Evolutionary conservation across 306 rosid genomes (phyloP).

Genomic region (Quercus engelmannii): DNA sequence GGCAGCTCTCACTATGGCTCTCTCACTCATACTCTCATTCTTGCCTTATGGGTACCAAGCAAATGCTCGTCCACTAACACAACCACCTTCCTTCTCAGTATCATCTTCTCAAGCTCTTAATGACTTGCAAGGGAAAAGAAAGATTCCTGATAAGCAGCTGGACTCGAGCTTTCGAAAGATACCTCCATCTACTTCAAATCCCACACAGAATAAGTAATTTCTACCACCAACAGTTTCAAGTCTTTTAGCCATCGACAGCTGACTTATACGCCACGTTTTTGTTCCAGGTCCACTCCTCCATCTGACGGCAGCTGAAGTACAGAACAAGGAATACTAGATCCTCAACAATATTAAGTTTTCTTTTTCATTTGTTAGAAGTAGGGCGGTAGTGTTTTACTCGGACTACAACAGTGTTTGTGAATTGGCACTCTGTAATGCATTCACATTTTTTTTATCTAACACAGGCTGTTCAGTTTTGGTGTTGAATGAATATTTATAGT

Average conservation of each 20-base stretch:
- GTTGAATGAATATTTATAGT: not conserved
- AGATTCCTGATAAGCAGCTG: conserved; percentile 40
- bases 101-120: conserved; percentile 33
- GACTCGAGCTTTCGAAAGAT: conserved; percentile 49
- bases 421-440: conserved; percentile 30
- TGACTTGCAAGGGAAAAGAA: conserved; percentile 32
- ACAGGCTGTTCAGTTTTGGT: conserved; percentile 15
- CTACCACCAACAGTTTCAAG: conserved; percentile 21
- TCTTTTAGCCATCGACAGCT: conserved; percentile 19
- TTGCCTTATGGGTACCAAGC: conserved; percentile 25
- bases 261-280: conserved; percentile 25
- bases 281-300: conserved; percentile 53
- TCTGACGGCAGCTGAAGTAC: conserved; percentile 27
- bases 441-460: conserved; percentile 25
- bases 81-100: conserved; percentile 24
- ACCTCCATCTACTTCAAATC: conserved; percentile 64
- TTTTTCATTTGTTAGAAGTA: conserved; percentile 7
- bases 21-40: conserved; percentile 37
- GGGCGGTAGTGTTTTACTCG: conserved; percentile 14
- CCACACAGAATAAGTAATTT: conserved; percentile 65
- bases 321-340: conserved; percentile 18
- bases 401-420: not conserved
- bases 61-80: conserved; percentile 21
- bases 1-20: conserved; percentile 42
- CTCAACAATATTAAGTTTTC: conserved; percentile 5